These are phyloP conservation scores for Sugiyamaella chiloensis DNA, from an alignment of 805 yeast genomes.

Conservation along the genomic window DNA sequence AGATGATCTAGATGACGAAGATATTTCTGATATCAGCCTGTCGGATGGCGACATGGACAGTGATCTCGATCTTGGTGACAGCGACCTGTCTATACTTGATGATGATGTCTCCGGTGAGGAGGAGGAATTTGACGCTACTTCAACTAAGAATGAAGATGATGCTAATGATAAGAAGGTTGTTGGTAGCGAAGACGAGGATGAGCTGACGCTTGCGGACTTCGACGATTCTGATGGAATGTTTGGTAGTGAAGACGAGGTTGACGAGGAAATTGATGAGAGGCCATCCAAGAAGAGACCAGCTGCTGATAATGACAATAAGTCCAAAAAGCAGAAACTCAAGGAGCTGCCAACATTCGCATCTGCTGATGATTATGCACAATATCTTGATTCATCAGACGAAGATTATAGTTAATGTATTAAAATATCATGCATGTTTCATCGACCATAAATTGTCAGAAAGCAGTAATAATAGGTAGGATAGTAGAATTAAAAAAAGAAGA, in stretches of 20 bases:
- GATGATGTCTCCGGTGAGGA: constrained; percentile 25
- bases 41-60: constrained; percentile 32
- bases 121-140: constrained; percentile 34
- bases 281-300: constrained; percentile 25
- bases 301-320: constrained; percentile 30
- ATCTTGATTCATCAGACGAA: constrained; percentile 60
- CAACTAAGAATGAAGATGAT: constrained; percentile 21
- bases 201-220: constrained; percentile 31
- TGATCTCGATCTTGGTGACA: constrained; percentile 37
- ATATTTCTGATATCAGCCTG: constrained; percentile 23
- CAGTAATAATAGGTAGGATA: not conserved
- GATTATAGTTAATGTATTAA: constrained; percentile 22
- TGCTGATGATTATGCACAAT: constrained; percentile 80
- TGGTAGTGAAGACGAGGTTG: constrained; percentile 38
- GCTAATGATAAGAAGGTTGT: constrained; percentile 24
- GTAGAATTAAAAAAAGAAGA: not conserved
- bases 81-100: constrained; percentile 31
- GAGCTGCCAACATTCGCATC: constrained; percentile 83
- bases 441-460: too few species aligned
- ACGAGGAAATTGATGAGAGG: constrained; percentile 31
- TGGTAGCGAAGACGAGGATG: constrained; percentile 23
- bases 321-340: constrained; percentile 56
- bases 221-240: constrained; percentile 39
- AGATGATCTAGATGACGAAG: constrained; percentile 54
- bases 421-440: too few species aligned